Percentiles rank a stretch among this genome's conserved stretches.
These are phyloP conservation scores for Alectoria sarmentosa DNA, from an alignment of 495 filamentous ascomycete genomes.

Conservation along the genomic window DNA sequence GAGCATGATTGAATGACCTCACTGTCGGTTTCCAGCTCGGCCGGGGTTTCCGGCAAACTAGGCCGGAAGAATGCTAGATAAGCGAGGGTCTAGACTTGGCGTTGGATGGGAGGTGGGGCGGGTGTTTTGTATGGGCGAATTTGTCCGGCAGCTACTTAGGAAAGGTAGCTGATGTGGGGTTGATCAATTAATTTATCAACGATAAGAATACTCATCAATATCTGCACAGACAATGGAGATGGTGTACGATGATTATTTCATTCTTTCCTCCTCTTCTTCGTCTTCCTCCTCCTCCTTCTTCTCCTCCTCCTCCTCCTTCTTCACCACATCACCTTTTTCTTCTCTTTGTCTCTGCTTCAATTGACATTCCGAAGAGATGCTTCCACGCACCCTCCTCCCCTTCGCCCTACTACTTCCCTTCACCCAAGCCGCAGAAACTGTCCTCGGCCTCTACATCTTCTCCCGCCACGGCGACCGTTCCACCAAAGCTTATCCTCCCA, in stretches of 20 bases:
- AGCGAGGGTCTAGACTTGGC: background rate
- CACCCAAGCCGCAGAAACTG: constrained; percentile 47
- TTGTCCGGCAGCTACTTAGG: too few species aligned
- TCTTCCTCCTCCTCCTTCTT: background rate
- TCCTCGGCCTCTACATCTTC: constrained; percentile 58
- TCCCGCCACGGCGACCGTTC: constrained; percentile 60
- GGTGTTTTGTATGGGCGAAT: background rate
- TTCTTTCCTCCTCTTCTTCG: background rate
- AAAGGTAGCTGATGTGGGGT: too few species aligned
- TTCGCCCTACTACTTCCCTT: constrained; percentile 34
- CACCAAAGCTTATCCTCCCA: constrained; percentile 45
- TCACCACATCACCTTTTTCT: background rate
- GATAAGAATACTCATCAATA: too few species aligned
- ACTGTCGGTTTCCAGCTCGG: background rate
- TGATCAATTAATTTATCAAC: too few species aligned
- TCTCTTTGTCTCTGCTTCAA: background rate
- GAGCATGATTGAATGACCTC: background rate
- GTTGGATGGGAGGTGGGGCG: background rate
- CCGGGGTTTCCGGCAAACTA: background rate
- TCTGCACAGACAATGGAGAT: too few species aligned
- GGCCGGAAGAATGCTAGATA: background rate
- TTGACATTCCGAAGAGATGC: constrained; percentile 22
- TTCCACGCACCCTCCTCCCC: constrained; percentile 23
- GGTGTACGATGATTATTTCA: too few species aligned
- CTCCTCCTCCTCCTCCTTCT: background rate